A percentile compares a stretch with the other conserved stretches of the same genome.
phyloP scores from a whole-genome alignment of 2,329 filamentous ascomycete species.

The Camptophora hylomeconis region DNA sequence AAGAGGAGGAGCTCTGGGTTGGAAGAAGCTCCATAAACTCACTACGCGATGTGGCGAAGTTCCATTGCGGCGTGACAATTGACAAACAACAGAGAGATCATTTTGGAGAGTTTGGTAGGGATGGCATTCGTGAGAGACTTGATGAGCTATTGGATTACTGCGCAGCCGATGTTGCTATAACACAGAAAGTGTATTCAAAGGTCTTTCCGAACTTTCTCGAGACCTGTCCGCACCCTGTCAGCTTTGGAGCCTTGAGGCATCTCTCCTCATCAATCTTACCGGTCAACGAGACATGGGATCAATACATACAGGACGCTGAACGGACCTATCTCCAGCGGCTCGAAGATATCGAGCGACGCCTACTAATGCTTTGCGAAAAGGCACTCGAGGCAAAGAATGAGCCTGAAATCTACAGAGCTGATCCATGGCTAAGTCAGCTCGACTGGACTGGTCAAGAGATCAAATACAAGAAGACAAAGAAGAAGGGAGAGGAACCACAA shows the following conservation, averaged over 20 bases:
- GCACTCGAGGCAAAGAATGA: slow-evolving; percentile 63
- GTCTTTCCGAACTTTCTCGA: slow-evolving; percentile 83
- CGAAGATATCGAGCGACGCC: slow-evolving; percentile 61
- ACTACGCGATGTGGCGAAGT: slow-evolving; percentile 85
- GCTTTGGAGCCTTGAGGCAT: slow-evolving; percentile 85
- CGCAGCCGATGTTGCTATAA: slow-evolving; percentile 83
- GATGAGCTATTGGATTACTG: slow-evolving; percentile 87
- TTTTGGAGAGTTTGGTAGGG: slow-evolving; percentile 68
- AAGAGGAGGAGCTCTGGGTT: slow-evolving; percentile 93
- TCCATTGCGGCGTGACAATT: slow-evolving; percentile 81
- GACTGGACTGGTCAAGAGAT: slow-evolving; percentile 93
- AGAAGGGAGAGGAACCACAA: slow-evolving; percentile 65
- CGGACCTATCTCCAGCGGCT: slow-evolving; percentile 67
- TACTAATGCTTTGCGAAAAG: slow-evolving; percentile 61
- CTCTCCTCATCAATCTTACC: slow-evolving; percentile 89
- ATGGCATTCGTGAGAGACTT: slow-evolving; percentile 55
- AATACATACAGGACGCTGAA: slow-evolving; percentile 74
- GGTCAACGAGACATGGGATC: slow-evolving; percentile 75
- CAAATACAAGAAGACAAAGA: slow-evolving; percentile 82
- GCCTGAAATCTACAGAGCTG: slow-evolving; percentile 55
- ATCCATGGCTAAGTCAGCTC: slow-evolving; percentile 85
- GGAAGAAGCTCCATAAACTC: slow-evolving; percentile 92
- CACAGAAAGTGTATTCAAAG: slow-evolving; percentile 84
- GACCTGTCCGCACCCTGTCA: slow-evolving; percentile 90
- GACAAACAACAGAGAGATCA: slow-evolving; percentile 80